Evolutionary conservation across 73 alveolate genomes (phyloP), one percentile per base, ranked within the genome.

Genomic region (Blepharisma japonicum): DNA sequence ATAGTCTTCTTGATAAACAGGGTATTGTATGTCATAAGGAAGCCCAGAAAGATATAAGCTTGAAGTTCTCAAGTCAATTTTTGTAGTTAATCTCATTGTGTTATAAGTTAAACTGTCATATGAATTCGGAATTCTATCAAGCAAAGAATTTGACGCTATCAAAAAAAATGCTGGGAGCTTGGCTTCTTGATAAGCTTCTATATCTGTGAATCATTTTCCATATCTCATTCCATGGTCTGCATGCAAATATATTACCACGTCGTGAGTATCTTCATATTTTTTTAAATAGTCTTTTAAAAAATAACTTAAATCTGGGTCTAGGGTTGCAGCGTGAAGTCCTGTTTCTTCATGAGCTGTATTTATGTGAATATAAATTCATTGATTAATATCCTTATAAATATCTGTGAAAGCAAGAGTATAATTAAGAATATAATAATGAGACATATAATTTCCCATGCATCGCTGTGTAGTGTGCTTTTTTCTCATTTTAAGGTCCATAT

Each of bases 141-240:
- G 67, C 4, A 53, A 20, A 53, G 27, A 14, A 53, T 53, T 53
- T 53, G 67, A 53, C 23, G 67, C 67, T 53, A 53, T 53, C 23
- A 53, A 20, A 53, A 53, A 53, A 53, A 53, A 53, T 21, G 21
- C 50, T 61, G 77, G 77, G 4, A 61, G 77, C 53, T 61, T 61
- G 21, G 14, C 53, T 61, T 61, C 77, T 25, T 25, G 42, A 38
- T 20, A 20, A 25, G 56, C 77, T 61, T 61, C 50, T 11, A 25
- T 38, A 38, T 38, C 50, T 25, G 14, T 9, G 42, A 11, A 20
- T 27, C 42, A 25, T n/a, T 61, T 61, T 25, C 77, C 77, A 61
- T 61, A 61, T 38, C 77, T 61, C 50, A 38, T 25, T 27, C 77
- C 77, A 61, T 61, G 77, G 50, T 61, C 77, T 21, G 56, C 77